Evolutionary conservation across 2,329 filamentous ascomycete species (phyloP).

Genomic region (Leptographium flavum): DNA sequence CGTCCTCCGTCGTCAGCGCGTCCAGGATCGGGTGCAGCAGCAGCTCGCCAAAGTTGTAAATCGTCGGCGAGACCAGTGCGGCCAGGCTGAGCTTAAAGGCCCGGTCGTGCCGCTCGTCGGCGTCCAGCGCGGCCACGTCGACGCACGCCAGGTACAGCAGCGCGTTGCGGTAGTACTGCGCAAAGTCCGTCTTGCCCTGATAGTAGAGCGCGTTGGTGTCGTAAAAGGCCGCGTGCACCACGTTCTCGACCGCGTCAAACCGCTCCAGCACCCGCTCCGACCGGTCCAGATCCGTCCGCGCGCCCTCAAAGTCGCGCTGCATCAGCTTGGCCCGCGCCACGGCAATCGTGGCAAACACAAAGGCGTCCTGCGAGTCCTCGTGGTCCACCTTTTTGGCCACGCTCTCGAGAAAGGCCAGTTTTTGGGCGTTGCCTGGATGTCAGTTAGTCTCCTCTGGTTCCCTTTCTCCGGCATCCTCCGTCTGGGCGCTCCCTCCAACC

Average conservation of each 20-base stretch:
- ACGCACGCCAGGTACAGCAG: conserved; percentile 96
- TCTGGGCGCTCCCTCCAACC: neutral
- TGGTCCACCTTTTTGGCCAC: conserved; percentile 83
- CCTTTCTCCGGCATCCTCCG: too few species aligned
- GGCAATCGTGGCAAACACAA: conserved; percentile 84
- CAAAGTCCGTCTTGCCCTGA: conserved; percentile 85
- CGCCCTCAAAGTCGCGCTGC: conserved; percentile 64
- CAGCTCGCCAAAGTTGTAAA: conserved; percentile 99
- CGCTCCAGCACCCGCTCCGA: conserved; percentile 78
- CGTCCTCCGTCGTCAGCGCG: conserved; percentile 39
- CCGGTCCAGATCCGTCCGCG: conserved; percentile 72
- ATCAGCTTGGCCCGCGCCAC: conserved; percentile 78
- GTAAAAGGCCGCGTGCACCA: conserved; percentile 95
- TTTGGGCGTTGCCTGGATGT: conserved; percentile 63
- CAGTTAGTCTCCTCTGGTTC: neutral
- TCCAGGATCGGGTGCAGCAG: conserved; percentile 92
- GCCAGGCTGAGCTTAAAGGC: conserved; percentile 90
- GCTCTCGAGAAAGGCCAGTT: conserved; percentile 68
- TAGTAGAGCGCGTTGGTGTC: conserved; percentile 91
- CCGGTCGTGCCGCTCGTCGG: conserved; percentile 62
- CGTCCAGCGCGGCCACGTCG: conserved; percentile 59
- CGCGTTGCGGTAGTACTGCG: conserved; percentile 92
- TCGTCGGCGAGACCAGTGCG: conserved; percentile 81
- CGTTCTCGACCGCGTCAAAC: conserved; percentile 89
- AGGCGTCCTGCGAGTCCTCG: conserved; percentile 84